Evolutionary conservation across 2,329 filamentous ascomycete species (phyloP), one percentile per base, ranked within the genome.

Genomic region (Massarina eburnea): DNA sequence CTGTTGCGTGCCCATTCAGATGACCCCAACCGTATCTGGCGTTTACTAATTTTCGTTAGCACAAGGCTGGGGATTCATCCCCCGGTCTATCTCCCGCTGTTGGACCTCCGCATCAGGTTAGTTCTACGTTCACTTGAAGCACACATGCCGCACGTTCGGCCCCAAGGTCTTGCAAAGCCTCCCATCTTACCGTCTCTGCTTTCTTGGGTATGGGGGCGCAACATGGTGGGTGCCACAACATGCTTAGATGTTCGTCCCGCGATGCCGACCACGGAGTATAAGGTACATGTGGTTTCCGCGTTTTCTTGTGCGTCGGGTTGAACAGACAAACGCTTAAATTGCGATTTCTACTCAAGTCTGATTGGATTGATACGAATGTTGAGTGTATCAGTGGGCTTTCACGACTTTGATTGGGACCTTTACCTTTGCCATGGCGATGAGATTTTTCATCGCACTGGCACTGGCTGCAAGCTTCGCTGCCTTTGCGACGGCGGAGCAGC

Each of bases 381-480:
- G 19, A 14, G 12, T 10, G 21, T 10, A 9, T 17, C 7, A 29
- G 24, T 19, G 12, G 19, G 20, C 9, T 18, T 15, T 24, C 8
- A 15, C 19, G 14, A 8, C 10, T 36, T 8, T 14, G 9, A n/a
- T 8, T 21, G 12, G 9, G n/a, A 20, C 17, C 17, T 21, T 34
- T 17, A 12, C n/a, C n/a, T 22, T 26, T 24, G 7, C 27, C 18
- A 36, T 26, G 18, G 29, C 21, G 35, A 20, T 24, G 15, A 39
- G 22, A 20, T 18, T 45, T 14, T 18, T 36, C 8, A 39, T 38
- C 6, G 14, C 17, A 3, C 29, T 46, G 8, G 15, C 33, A 5
- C 17, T 42, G 29, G 46, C 46, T 14, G 17, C 43, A 26, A 34
- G 44, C 44, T 26, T 53, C 27, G 17, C 32, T 20, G 39, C 38